Percentiles rank a stretch among this genome's conserved stretches.
Evolutionary conservation across 2,329 filamentous ascomycete species (phyloP).

Genomic region (Pseudonectria buxi): DNA sequence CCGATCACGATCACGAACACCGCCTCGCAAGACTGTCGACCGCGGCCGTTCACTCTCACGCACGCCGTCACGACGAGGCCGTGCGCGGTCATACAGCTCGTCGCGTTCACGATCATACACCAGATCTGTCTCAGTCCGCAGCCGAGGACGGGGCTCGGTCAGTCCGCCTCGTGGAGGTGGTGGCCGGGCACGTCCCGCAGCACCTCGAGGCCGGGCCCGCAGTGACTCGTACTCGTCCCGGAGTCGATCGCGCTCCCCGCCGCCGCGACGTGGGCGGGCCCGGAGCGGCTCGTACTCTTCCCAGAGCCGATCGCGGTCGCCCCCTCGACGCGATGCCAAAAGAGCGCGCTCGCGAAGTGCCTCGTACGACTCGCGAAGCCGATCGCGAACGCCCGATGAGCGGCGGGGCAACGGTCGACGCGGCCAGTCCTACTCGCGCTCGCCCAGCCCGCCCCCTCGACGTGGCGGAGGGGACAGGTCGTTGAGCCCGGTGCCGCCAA

Average conservation of each 20-base stretch:
- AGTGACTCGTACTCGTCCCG: slow-evolving; percentile 27
- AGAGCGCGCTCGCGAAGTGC: slow-evolving; percentile 13
- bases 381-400: slow-evolving; percentile 16
- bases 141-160: slow-evolving; percentile 19
- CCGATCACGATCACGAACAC: slow-evolving; percentile 39
- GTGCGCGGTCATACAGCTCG: slow-evolving; percentile 20
- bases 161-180: slow-evolving; percentile 24
- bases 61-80: slow-evolving; percentile 19
- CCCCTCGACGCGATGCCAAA: slow-evolving; percentile 10
- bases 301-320: slow-evolving; percentile 25
- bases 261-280: slow-evolving; percentile 15
- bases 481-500: slow-evolving; percentile 20
- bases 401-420: slow-evolving; percentile 13
- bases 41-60: slow-evolving; percentile 24
- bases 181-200: slow-evolving; percentile 24
- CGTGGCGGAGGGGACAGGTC: slow-evolving; percentile 12
- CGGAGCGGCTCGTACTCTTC: slow-evolving; percentile 26
- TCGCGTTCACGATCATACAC: slow-evolving; percentile 41
- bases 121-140: slow-evolving; percentile 29
- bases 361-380: slow-evolving; percentile 16
- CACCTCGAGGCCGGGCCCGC: slow-evolving; percentile 21
- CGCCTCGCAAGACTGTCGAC: slow-evolving; percentile 15
- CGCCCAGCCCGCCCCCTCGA: slow-evolving; percentile 13
- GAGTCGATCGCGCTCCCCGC: slow-evolving; percentile 25
- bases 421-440: slow-evolving; percentile 21